These are phyloP conservation scores for Vaccinium darrowii DNA, from an alignment of 148 eudicot species.

Conservation along the genomic window DNA sequence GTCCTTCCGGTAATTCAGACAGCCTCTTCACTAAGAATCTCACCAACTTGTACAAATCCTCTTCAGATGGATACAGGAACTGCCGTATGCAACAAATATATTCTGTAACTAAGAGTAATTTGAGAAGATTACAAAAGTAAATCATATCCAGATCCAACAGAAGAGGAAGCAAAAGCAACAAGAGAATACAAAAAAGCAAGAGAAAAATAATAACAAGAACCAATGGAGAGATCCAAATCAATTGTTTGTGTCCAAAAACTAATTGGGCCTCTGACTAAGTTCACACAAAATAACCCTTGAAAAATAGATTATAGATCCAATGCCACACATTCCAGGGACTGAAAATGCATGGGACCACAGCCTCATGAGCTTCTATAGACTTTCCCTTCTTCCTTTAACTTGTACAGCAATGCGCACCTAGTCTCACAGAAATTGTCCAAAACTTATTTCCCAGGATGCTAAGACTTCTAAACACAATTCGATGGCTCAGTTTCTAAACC, in stretches of 20 bases:
- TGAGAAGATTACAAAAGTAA: conserved; percentile 24
- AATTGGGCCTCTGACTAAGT: no score
- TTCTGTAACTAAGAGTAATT: conserved; percentile 30
- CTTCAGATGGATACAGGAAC: conserved; percentile 67
- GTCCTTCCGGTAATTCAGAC: conserved; percentile 41
- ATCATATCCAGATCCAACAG: conserved; percentile 1
- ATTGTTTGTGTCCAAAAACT: background rate
- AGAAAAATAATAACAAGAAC: background rate
- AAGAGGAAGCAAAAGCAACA: background rate
- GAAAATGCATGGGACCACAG: background rate
- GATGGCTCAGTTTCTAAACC: background rate
- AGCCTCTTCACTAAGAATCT: conserved; percentile 55
- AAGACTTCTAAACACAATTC: background rate
- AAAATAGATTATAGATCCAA: background rate
- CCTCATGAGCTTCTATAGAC: background rate
- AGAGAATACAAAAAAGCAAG: background rate
- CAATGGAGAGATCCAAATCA: background rate
- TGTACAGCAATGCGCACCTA: background rate
- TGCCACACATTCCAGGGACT: background rate
- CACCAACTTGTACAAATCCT: conserved; percentile 50
- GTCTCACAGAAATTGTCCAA: background rate
- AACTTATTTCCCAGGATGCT: background rate
- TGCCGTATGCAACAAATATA: conserved; percentile 45
- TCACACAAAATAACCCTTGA: background rate
- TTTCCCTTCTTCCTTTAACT: background rate